These are phyloP conservation scores for Triticum monococcum DNA, from an alignment of 176 grass and related monocot genomes.

Conservation along the genomic window DNA sequence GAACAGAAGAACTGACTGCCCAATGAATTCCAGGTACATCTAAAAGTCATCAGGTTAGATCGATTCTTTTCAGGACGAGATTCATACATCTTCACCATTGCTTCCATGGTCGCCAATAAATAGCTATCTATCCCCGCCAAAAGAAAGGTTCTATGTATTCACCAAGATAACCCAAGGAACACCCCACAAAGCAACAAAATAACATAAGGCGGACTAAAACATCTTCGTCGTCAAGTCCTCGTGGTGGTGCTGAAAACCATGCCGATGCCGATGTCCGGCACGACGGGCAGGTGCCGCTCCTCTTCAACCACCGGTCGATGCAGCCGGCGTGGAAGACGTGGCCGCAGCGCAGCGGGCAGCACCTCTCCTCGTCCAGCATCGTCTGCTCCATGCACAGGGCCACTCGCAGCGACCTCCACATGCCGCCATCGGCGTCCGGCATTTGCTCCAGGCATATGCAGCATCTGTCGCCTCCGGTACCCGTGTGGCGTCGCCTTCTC, in stretches of 20 bases:
- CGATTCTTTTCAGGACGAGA: no score
- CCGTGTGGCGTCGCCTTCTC: not conserved
- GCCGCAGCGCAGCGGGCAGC: not conserved
- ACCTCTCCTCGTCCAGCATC: not conserved
- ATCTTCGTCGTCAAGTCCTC: not conserved
- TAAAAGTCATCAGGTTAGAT: no score
- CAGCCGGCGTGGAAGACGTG: constrained; percentile 11
- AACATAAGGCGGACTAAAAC: not conserved
- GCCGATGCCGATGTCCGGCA: not conserved
- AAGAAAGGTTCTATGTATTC: no score
- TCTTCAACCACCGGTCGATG: constrained; percentile 17
- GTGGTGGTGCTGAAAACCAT: no score
- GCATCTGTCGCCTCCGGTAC: not conserved
- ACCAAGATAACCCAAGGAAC: no score
- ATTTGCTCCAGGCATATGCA: not conserved
- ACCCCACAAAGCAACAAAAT: not conserved
- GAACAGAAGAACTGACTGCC: no score
- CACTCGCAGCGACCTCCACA: not conserved
- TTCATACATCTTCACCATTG: not conserved
- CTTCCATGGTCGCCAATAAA: not conserved
- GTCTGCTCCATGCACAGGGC: not conserved
- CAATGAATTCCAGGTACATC: no score
- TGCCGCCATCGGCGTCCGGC: not conserved
- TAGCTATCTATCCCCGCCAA: not conserved
- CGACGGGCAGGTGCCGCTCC: constrained; percentile 15